phyloP scores from a whole-genome alignment of 441 rosid genomes.

The Cnidoscolus chayamansa region DNA sequence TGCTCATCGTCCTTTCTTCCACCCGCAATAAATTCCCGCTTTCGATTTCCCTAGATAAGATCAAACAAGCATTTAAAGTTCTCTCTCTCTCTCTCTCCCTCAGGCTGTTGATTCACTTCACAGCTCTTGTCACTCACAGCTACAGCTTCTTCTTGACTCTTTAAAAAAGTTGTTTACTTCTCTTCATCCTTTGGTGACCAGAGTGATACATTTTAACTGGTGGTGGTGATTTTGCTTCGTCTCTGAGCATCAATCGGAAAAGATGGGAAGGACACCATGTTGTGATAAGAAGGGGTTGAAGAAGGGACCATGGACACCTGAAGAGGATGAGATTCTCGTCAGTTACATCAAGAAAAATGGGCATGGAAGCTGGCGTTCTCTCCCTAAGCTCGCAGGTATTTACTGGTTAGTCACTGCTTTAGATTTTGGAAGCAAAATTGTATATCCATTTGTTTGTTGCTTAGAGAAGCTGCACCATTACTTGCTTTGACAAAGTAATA shows the following conservation, averaged over 20 bases:
- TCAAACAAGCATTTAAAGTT: constrained; percentile 33
- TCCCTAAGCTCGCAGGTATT: constrained; percentile 53
- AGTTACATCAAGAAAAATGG: constrained; percentile 37
- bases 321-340: constrained; percentile 41
- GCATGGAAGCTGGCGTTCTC: constrained; percentile 48
- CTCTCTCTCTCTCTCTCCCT: constrained; percentile 15
- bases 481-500: too few species aligned
- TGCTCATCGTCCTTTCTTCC: constrained; percentile 49
- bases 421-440: not conserved
- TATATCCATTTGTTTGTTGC: not conserved
- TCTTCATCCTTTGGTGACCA: constrained; percentile 12
- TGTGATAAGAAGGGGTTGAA: constrained; percentile 37
- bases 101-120: constrained; percentile 9
- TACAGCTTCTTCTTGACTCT: not conserved
- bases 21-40: constrained; percentile 29
- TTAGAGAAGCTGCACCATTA: not conserved
- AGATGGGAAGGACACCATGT: constrained; percentile 42
- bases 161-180: not conserved
- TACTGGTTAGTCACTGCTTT: not conserved
- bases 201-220: not conserved
- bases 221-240: constrained; percentile 1
- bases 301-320: constrained; percentile 49
- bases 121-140: constrained; percentile 14
- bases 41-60: constrained; percentile 44
- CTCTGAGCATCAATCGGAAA: not conserved